Evolutionary conservation across 2,329 filamentous ascomycete genomes (phyloP), one percentile per base, ranked within the genome.

Genomic region (Coniochaeta sp.): DNA sequence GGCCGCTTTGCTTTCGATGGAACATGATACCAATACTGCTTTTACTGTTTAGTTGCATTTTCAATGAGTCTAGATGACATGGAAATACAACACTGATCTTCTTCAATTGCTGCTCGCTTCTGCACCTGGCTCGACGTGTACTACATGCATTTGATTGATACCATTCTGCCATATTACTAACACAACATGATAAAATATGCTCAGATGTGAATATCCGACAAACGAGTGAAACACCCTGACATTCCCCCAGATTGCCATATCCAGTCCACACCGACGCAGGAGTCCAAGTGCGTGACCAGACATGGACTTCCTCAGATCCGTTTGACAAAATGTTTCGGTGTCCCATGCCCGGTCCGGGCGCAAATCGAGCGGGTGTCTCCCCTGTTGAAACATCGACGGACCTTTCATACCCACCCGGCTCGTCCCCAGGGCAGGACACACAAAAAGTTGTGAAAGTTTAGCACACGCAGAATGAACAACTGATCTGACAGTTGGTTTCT

Each of bases 301-400:
- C 38, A 40, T 19, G 38, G 9, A 4, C 38, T 31, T 36, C 33
- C 22, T 56, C 54, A 56, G 54, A 56, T 56, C 33, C 14, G 54
- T 56, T 56, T 56, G 54, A 56, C 54, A 56, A 38, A 38, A 56
- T 56, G 54, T 56, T 56, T 56, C 54, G n/a, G 54, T 36, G 31
- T 8, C 54, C 54, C 31, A 17, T 26, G 24, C 22, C 24, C 47
- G 43, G 8, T 36, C 34, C 34, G 34, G 34, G 34, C 12, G 34
- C 34, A 11, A 33, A 33, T 14, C 40, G 11, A 7, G 40, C 14
- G 6, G 24, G 11, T 4, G 2, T n/a, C 24, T 26, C 47, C 47
- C 43, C 5, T 31, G 47, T 52, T 31, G 47, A 52, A 52, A 52
- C 47, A n/a, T 17, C 6, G 34, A 36, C 34, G 5, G 19, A 24